Conservation (phyloP, 2,329 filamentous ascomycete genomes). For the Allantophomopsis lycopodina region DNA sequence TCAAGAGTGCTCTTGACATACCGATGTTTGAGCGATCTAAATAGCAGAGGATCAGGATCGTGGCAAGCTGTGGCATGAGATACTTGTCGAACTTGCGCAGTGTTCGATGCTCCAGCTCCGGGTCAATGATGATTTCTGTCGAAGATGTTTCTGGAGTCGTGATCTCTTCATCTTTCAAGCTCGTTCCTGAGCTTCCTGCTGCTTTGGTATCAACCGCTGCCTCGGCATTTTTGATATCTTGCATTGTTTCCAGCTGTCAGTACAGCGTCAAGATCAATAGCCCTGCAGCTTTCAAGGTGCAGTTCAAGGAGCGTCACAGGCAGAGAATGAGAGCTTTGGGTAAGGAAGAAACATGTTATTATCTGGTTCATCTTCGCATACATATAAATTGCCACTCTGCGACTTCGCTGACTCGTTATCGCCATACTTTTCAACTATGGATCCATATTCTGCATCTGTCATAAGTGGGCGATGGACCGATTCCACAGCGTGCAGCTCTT, state of each 20-base stretch:
- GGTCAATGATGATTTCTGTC: neutral
- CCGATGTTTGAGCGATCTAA: conserved; percentile 1
- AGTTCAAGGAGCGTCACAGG: too few species aligned
- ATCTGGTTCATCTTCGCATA: too few species aligned
- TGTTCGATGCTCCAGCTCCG: conserved; percentile 2
- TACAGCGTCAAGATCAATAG: too few species aligned
- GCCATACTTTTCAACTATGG: too few species aligned
- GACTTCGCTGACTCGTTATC: too few species aligned
- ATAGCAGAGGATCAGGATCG: conserved; percentile 10
- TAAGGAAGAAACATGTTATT: too few species aligned
- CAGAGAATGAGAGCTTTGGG: too few species aligned
- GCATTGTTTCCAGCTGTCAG: neutral
- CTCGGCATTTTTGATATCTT: neutral
- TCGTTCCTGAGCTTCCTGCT: neutral
- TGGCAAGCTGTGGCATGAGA: conserved; percentile 14
- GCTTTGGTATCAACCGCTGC: neutral
- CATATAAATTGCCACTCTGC: too few species aligned
- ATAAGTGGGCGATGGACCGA: too few species aligned
- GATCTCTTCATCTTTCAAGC: neutral
- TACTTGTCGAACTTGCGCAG: conserved; percentile 16
- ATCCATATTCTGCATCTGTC: too few species aligned
- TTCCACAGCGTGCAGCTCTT: too few species aligned
- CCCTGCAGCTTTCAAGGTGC: too few species aligned
- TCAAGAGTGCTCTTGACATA: neutral
- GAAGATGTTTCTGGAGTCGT: neutral